Evolutionary conservation across 441 rosid genomes (phyloP).

Genomic region (Populus trichocarpa): DNA sequence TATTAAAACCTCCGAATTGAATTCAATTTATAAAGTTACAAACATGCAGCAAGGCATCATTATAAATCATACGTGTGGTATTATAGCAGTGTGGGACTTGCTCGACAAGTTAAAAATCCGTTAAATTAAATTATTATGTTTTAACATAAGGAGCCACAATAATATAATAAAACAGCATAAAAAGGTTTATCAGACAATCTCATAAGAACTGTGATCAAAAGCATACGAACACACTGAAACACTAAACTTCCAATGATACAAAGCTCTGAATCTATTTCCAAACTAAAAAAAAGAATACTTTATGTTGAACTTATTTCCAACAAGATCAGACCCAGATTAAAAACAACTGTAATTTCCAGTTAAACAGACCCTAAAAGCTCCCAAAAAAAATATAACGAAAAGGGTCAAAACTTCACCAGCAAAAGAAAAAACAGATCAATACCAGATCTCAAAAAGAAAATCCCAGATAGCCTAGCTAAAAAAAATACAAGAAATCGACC

Average conservation of each 20-base stretch:
- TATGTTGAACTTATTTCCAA: not conserved
- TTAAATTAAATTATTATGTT: not conserved
- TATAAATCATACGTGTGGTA: not conserved
- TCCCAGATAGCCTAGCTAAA: not conserved
- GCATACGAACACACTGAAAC: not conserved
- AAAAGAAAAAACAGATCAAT: constrained; percentile 13
- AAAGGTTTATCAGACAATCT: not conserved
- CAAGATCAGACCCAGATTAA: not conserved
- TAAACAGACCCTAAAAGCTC: not conserved
- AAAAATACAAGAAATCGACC: constrained; percentile 10
- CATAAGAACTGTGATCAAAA: not conserved
- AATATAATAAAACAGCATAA: not conserved
- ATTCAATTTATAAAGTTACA: no score
- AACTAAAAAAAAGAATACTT: not conserved
- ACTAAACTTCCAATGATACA: not conserved
- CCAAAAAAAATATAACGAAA: not conserved
- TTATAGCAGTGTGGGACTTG: not conserved
- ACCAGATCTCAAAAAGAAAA: constrained; percentile 23
- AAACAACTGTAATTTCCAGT: not conserved
- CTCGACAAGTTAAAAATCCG: not conserved
- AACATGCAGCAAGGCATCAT: not conserved
- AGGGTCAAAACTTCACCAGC: constrained; percentile 1
- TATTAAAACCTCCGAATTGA: no score
- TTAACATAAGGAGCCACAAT: not conserved
- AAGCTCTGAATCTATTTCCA: no score